Conservation (phyloP, 371 early-diverging fungal genomes). For the Haplosporangium sp. region DNA sequence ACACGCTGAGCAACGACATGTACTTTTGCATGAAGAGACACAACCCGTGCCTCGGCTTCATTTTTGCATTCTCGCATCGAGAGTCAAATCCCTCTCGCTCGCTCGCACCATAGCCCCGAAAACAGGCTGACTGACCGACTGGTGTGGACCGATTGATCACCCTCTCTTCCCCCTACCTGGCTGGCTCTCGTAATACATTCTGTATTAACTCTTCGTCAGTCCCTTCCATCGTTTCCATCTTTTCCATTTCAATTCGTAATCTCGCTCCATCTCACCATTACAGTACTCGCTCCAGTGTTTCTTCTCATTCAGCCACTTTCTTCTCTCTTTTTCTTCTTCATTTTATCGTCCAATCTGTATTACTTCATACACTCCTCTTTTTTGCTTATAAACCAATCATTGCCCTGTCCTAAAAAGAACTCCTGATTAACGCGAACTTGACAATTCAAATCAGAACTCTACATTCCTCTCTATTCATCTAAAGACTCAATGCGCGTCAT, state of each 20-base stretch:
- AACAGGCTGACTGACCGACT: background rate
- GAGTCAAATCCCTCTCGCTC: no score
- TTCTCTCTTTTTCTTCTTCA: constrained; percentile 1
- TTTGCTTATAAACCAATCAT: no score
- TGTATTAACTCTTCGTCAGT: background rate
- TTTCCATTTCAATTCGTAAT: constrained; percentile 18
- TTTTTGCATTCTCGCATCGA: no score
- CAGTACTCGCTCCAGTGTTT: background rate
- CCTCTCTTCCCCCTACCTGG: background rate
- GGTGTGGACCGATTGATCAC: background rate
- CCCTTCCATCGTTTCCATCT: constrained; percentile 28
- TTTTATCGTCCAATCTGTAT: background rate
- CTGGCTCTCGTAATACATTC: background rate
- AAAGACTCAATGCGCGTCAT: constrained; percentile 61
- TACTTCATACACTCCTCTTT: background rate
- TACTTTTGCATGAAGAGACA: no score
- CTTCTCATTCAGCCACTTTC: background rate
- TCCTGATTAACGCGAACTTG: no score
- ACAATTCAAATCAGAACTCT: background rate
- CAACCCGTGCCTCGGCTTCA: no score
- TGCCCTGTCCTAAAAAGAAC: no score
- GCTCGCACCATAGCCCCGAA: no score
- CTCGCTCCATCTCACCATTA: background rate
- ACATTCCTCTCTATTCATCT: background rate
- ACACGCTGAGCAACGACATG: no score